Conservation (phyloP, 352 stramenopile genomes). For the Phytopythium oedochilum region DNA sequence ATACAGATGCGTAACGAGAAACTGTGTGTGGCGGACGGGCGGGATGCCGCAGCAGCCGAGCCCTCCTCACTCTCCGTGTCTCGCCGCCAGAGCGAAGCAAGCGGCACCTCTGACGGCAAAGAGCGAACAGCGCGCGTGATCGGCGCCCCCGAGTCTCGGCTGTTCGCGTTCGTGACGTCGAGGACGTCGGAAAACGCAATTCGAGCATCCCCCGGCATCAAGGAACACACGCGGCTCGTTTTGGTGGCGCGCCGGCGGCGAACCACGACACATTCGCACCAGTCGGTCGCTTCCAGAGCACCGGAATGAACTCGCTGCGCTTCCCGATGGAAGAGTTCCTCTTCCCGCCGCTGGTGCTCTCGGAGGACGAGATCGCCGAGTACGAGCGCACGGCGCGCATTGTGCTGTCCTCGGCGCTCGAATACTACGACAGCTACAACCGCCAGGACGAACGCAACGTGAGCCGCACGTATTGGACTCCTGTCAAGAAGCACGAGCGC, state of each 20-base stretch:
- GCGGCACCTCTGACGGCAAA: too few species aligned
- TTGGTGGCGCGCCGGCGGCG: not conserved
- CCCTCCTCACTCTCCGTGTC: too few species aligned
- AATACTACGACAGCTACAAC: conserved; percentile 34
- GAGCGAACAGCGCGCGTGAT: too few species aligned
- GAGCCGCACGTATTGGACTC: conserved; percentile 31
- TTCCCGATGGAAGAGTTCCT: conserved; percentile 33
- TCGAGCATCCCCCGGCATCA: too few species aligned
- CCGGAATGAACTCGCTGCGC: conserved; percentile 8
- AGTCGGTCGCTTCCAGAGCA: not conserved
- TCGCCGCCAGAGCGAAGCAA: too few species aligned
- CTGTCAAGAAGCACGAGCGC: conserved; percentile 34
- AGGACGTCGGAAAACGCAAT: too few species aligned
- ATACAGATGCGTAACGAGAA: too few species aligned
- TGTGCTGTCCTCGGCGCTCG: conserved; percentile 22
- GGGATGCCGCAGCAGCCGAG: too few species aligned
- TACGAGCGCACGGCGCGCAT: conserved; percentile 25
- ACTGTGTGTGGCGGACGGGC: too few species aligned
- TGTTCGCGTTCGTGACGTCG: too few species aligned
- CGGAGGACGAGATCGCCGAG: conserved; percentile 16
- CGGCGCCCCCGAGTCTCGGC: too few species aligned
- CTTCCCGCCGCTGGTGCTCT: conserved; percentile 25
- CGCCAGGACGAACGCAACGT: conserved; percentile 17
- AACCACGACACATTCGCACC: not conserved
- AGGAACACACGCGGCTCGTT: not conserved